Percentiles rank a stretch among this genome's conserved stretches.
Conservation (phyloP, 306 rosid genomes). For the Comarum palustre region DNA sequence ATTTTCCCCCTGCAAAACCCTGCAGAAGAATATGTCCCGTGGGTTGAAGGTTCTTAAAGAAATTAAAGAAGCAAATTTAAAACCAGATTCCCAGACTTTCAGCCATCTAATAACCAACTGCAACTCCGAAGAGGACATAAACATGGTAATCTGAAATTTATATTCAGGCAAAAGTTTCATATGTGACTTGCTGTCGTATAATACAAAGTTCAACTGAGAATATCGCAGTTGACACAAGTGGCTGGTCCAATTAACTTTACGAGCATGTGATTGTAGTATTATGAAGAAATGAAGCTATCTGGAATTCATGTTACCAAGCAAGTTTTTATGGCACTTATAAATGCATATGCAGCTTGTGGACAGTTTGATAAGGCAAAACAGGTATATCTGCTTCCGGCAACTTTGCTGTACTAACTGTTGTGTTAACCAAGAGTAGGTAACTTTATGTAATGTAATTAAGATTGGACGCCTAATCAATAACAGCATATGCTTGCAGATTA, state of each 20-base stretch:
- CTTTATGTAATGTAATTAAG: neutral
- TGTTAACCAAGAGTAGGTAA: conserved; percentile 7
- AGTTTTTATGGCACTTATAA: conserved; percentile 62
- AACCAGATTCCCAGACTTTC: conserved; percentile 73
- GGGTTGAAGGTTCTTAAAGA: conserved; percentile 55
- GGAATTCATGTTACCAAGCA: conserved; percentile 42
- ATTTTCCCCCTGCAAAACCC: conserved; percentile 6
- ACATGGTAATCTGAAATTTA: conserved; percentile 44
- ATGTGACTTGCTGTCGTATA: neutral
- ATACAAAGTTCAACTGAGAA: neutral
- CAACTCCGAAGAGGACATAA: conserved; percentile 57
- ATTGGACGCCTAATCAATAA: neutral
- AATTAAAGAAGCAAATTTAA: conserved; percentile 53
- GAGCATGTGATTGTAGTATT: conserved; percentile 51
- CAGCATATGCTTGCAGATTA: neutral
- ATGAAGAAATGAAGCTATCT: conserved; percentile 48
- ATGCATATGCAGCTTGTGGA: conserved; percentile 72
- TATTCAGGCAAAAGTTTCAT: conserved; percentile 18
- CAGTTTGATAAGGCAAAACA: conserved; percentile 80
- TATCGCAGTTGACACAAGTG: neutral
- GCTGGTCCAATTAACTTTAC: neutral
- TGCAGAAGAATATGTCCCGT: conserved; percentile 60
- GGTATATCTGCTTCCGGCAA: conserved; percentile 41
- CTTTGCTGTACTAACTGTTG: conserved; percentile 16
- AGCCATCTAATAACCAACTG: conserved; percentile 57